Conservation (phyloP, 164 flowering plant species). For the Platanus orientalis region DNA sequence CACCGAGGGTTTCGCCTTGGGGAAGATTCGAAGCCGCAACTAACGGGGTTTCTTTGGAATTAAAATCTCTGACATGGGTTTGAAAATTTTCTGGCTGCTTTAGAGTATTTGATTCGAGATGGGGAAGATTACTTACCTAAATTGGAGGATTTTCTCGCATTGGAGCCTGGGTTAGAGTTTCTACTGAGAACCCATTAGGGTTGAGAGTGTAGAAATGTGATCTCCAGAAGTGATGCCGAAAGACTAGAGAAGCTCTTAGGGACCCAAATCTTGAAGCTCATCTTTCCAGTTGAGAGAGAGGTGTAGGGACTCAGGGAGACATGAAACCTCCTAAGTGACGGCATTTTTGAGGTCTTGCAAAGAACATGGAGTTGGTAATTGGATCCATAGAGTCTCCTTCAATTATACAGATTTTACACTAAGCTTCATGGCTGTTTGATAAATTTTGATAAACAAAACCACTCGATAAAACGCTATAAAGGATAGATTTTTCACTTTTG, state of each 20-base stretch:
- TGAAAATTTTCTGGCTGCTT: background rate
- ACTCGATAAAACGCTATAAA: too few species aligned
- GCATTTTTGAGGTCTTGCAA: slow-evolving; percentile 38
- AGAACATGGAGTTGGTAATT: slow-evolving; percentile 33
- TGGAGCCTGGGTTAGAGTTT: slow-evolving; percentile 2
- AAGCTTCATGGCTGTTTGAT: slow-evolving; percentile 63
- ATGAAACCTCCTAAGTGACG: slow-evolving; percentile 8
- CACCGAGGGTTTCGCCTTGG: background rate
- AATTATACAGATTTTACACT: slow-evolving; percentile 43
- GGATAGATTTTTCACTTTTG: too few species aligned
- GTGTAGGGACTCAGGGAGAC: slow-evolving; percentile 17
- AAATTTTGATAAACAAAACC: too few species aligned
- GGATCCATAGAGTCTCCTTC: slow-evolving; percentile 44
- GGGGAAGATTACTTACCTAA: background rate
- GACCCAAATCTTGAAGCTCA: slow-evolving; percentile 35
- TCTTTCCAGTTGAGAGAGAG: slow-evolving; percentile 64
- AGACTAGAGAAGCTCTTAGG: slow-evolving; percentile 36
- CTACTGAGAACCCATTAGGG: slow-evolving; percentile 13
- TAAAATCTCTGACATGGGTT: background rate
- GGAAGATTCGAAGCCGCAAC: background rate
- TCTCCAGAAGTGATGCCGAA: slow-evolving; percentile 65
- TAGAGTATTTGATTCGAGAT: background rate
- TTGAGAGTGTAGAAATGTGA: slow-evolving; percentile 47
- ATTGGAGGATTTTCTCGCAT: background rate
- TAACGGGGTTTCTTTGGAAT: background rate